A percentile compares a stretch with the other conserved stretches of the same genome.
phyloP scores from a whole-genome alignment of 78 protist species.

The Mantamonas sphyraenae region DNA sequence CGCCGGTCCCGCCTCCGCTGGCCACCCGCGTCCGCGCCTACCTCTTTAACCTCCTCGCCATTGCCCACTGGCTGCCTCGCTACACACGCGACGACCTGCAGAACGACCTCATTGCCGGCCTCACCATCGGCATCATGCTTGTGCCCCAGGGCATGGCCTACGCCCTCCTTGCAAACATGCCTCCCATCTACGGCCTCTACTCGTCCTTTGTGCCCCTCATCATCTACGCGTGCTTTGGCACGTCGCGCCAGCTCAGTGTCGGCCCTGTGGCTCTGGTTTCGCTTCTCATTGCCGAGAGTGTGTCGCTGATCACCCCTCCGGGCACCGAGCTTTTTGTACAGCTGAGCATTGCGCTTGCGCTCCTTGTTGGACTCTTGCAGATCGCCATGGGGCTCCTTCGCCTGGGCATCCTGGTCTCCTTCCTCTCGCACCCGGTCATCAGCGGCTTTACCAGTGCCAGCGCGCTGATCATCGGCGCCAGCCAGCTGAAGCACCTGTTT shows the following conservation, averaged over 20 bases:
- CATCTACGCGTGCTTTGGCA: constrained; percentile 64
- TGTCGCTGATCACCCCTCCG: not conserved
- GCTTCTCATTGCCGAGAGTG: constrained; percentile 13
- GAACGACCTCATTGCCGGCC: constrained; percentile 51
- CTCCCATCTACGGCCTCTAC: constrained; percentile 67
- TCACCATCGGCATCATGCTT: constrained; percentile 56
- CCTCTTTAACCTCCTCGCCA: too few relatives aligned
- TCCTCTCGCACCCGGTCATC: constrained; percentile 61
- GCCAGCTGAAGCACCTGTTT: constrained; percentile 34
- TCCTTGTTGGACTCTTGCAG: constrained; percentile 50
- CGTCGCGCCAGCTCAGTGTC: constrained; percentile 47
- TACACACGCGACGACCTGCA: not conserved
- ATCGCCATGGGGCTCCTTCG: constrained; percentile 45
- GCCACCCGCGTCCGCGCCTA: too few relatives aligned
- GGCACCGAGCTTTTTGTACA: not conserved
- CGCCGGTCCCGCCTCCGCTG: too few relatives aligned
- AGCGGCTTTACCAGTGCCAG: constrained; percentile 66
- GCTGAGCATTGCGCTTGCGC: constrained; percentile 9
- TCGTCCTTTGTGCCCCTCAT: constrained; percentile 57
- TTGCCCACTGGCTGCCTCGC: not conserved
- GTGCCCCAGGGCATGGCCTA: constrained; percentile 73
- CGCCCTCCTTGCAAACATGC: constrained; percentile 58
- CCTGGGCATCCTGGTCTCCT: constrained; percentile 60
- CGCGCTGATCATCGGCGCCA: constrained; percentile 57
- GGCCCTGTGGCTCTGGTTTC: constrained; percentile 67